Percentiles rank a stretch among this genome's conserved stretches.
phyloP scores from a whole-genome alignment of 164 flowering plant species.

The Warburgia ugandensis region DNA sequence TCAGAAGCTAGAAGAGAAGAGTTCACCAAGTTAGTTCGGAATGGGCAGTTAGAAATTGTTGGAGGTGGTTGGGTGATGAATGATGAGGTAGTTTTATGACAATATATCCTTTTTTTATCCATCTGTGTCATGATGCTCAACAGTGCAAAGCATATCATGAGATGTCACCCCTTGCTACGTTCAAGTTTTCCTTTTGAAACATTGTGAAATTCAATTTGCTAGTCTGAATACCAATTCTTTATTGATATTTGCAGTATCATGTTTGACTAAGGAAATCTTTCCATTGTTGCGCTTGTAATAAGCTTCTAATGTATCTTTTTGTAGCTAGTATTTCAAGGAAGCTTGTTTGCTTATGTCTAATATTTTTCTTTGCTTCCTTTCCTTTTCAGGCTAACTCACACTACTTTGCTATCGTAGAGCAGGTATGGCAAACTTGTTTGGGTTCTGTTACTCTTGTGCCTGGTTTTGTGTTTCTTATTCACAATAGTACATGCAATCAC shows the following conservation, averaged over 20 bases:
- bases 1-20: constrained; percentile 42
- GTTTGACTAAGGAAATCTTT: too few relatives aligned
- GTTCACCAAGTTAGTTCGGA: constrained; percentile 61
- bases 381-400: constrained; percentile 21
- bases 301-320: not conserved
- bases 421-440: constrained; percentile 9
- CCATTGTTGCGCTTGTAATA: too few relatives aligned
- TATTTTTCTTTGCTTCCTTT: constrained; percentile 1
- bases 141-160: too few relatives aligned
- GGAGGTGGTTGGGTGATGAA: constrained; percentile 99
- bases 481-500: not conserved
- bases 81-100: constrained; percentile 82
- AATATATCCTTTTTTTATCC: too few relatives aligned
- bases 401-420: constrained; percentile 18
- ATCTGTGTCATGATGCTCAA: too few relatives aligned
- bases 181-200: too few relatives aligned
- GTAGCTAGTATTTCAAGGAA: not conserved
- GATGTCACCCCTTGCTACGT: too few relatives aligned
- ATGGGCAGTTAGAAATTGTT: constrained; percentile 95
- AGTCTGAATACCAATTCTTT: too few relatives aligned
- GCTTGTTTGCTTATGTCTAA: constrained; percentile 1
- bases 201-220: too few relatives aligned
- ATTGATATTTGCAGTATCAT: too few relatives aligned
- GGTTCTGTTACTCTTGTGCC: not conserved
- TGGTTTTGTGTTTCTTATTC: not conserved